phyloP scores from a whole-genome alignment of 1,284 basidiomycete species.

The Apiotrichum mycotoxinovorans region DNA sequence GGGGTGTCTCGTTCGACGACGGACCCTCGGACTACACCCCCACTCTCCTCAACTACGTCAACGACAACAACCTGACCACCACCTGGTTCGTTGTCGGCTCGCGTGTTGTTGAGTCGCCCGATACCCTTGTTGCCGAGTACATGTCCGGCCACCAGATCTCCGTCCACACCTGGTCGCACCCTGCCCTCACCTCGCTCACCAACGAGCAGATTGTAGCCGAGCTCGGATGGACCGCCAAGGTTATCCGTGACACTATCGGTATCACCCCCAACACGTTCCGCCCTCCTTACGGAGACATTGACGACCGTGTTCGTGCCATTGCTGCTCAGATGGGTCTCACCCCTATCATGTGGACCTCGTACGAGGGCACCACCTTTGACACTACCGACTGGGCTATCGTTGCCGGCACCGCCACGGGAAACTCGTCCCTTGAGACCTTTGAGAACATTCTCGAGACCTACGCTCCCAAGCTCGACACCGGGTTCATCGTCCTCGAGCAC shows the following conservation, averaged over 20 bases:
- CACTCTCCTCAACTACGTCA: slow-evolving; percentile 54
- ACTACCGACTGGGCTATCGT: slow-evolving; percentile 81
- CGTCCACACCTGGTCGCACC: slow-evolving; percentile 57
- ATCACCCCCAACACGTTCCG: slow-evolving; percentile 72
- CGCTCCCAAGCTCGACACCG: slow-evolving; percentile 50
- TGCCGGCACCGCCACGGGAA: slow-evolving; percentile 63
- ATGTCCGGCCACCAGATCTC: slow-evolving; percentile 41
- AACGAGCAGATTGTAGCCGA: slow-evolving; percentile 89
- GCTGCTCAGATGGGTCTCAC: slow-evolving; percentile 46
- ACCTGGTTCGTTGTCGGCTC: slow-evolving; percentile 53
- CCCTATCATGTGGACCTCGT: slow-evolving; percentile 47
- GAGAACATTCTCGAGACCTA: slow-evolving; percentile 48
- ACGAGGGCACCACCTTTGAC: slow-evolving; percentile 59
- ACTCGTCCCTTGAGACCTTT: slow-evolving; percentile 56
- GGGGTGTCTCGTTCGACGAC: slow-evolving; percentile 52
- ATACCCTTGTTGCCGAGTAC: slow-evolving; percentile 31
- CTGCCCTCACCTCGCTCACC: slow-evolving; percentile 66
- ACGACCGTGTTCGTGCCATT: slow-evolving; percentile 26
- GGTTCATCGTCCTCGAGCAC: slow-evolving; percentile 86
- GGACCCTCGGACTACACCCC: slow-evolving; percentile 55
- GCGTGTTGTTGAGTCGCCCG: slow-evolving; percentile 21
- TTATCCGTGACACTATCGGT: slow-evolving; percentile 76
- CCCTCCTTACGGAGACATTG: slow-evolving; percentile 58
- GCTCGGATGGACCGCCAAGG: slow-evolving; percentile 84
- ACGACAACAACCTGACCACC: slow-evolving; percentile 52